Conservation (phyloP, 768 basidiomycete genomes). For the Rhodosporidiobolus odoratus region DNA sequence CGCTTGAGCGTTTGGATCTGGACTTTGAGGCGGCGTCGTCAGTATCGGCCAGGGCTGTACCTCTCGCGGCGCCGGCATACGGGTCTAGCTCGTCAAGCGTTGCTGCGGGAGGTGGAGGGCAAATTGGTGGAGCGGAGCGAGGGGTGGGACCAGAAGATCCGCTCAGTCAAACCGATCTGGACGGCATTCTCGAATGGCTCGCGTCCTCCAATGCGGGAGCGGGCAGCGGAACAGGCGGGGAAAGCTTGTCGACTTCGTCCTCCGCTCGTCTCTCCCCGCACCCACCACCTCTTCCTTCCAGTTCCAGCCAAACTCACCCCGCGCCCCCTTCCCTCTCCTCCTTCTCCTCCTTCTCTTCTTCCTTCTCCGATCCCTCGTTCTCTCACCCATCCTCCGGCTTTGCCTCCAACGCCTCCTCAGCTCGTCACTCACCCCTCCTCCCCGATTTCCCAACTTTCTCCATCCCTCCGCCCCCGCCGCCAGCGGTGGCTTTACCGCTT, state of each 20-base stretch:
- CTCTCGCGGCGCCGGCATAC: neutral
- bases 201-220: slow-evolving; percentile 6
- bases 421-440: neutral
- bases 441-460: neutral
- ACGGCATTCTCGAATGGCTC: slow-evolving; percentile 34
- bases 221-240: too few relatives aligned
- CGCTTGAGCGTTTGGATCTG: slow-evolving; percentile 18
- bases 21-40: neutral
- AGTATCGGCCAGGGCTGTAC: neutral
- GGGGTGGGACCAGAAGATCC: neutral
- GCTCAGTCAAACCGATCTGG: slow-evolving; percentile 8
- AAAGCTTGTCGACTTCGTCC: neutral
- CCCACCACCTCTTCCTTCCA: neutral
- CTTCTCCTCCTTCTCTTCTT: neutral
- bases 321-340: neutral
- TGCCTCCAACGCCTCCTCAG: neutral
- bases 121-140: neutral
- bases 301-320: neutral
- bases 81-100: neutral
- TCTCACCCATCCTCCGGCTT: neutral
- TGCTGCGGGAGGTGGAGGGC: neutral
- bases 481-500: neutral
- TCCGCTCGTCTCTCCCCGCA: neutral
- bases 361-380: neutral
- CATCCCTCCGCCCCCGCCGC: too few relatives aligned